phyloP scores from a whole-genome alignment of 768 basidiomycete species.

The Boletus reticuloceps region DNA sequence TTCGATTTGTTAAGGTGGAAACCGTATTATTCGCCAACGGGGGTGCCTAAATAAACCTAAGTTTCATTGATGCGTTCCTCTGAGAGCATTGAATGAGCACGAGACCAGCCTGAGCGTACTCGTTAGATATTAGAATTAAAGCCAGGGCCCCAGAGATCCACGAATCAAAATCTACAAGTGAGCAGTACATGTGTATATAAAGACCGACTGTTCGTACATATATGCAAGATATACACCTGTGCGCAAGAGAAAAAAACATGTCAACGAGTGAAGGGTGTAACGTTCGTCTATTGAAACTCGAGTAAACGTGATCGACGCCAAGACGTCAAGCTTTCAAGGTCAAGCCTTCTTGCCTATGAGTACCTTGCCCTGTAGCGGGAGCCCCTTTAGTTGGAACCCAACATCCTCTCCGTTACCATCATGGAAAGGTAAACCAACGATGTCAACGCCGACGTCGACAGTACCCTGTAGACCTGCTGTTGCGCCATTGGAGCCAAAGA shows the following conservation, averaged over 20 bases:
- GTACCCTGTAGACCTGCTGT: constrained; percentile 65
- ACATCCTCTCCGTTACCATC: constrained; percentile 34
- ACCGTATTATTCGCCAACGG: no score
- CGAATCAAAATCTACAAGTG: constrained; percentile 18
- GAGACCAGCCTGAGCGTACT: background rate
- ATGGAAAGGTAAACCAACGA: constrained; percentile 59
- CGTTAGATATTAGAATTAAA: background rate
- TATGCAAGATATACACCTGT: constrained; percentile 8
- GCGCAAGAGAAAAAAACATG: background rate
- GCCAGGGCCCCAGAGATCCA: background rate
- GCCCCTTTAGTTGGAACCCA: constrained; percentile 56
- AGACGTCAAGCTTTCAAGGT: background rate
- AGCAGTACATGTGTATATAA: constrained; percentile 13
- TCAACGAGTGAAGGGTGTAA: constrained; percentile 3
- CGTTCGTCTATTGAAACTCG: constrained; percentile 1
- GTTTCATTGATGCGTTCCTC: no score
- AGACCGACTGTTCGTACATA: constrained; percentile 4
- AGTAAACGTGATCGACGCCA: background rate
- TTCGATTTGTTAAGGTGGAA: background rate
- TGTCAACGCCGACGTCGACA: constrained; percentile 56
- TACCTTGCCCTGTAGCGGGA: constrained; percentile 69
- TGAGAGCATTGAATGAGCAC: no score
- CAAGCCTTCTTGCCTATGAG: constrained; percentile 55
- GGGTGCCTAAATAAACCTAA: no score
- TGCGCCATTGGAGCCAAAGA: constrained; percentile 64